phyloP scores from a whole-genome alignment of 495 filamentous ascomycete genomes.

The Evernia prunastri region DNA sequence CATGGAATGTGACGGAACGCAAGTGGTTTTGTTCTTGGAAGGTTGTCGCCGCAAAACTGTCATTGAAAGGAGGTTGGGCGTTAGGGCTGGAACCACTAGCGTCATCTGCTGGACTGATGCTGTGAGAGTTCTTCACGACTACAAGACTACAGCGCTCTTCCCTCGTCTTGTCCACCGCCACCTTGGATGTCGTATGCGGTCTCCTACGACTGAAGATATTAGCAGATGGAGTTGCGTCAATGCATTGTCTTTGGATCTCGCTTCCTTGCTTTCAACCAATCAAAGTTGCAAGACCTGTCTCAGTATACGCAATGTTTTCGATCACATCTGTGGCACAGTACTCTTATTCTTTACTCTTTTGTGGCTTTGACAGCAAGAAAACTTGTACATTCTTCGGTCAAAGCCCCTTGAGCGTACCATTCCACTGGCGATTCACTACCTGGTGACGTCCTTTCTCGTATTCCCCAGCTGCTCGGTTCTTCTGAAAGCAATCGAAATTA shows the following conservation, averaged over 20 bases:
- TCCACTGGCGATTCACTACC: conserved; percentile 7
- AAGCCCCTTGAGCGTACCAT: conserved; percentile 5
- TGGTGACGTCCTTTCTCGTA: background rate
- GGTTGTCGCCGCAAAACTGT: background rate
- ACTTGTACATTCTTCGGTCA: background rate
- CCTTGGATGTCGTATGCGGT: background rate
- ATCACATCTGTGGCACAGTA: background rate
- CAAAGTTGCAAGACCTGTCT: background rate
- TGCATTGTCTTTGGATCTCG: background rate
- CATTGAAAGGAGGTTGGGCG: background rate
- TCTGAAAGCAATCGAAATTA: conserved; percentile 8
- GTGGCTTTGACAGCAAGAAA: background rate
- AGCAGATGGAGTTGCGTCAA: background rate
- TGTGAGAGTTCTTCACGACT: too few relatives aligned
- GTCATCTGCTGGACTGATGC: background rate
- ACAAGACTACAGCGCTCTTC: background rate
- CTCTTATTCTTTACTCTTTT: conserved; percentile 2
- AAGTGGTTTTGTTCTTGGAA: background rate
- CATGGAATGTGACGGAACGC: conserved; percentile 36
- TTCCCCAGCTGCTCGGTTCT: too few relatives aligned
- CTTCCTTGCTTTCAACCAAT: background rate
- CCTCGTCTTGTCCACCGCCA: background rate
- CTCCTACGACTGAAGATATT: background rate
- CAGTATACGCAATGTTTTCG: background rate
- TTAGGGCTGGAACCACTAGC: background rate